Evolutionary conservation across 169 alveolate species (phyloP).

Genomic region (Plasmodium malariae): DNA sequence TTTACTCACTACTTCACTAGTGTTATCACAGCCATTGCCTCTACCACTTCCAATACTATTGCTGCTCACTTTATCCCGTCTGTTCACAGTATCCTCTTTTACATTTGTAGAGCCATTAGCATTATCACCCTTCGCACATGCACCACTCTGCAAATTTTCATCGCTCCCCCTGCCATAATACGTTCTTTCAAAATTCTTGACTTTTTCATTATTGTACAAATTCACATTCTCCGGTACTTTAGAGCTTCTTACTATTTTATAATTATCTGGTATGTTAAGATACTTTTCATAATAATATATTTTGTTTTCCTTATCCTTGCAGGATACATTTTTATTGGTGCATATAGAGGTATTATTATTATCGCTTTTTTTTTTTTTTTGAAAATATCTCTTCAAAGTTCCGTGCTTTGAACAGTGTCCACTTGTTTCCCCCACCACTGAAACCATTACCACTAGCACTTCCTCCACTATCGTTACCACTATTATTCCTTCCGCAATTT

Average conservation of each 20-base stretch:
- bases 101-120: neutral
- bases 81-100: neutral
- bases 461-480: too few relatives aligned
- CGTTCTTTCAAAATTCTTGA: neutral
- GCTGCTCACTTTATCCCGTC: neutral
- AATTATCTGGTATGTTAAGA: neutral
- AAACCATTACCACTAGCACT: too few relatives aligned
- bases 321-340: neutral
- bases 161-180: too few relatives aligned
- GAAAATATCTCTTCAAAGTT: too few relatives aligned
- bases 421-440: too few relatives aligned
- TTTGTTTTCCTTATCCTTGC: neutral
- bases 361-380: neutral
- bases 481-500: too few relatives aligned
- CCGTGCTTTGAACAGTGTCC: too few relatives aligned
- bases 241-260: neutral
- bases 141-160: too few relatives aligned
- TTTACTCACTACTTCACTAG: too few relatives aligned
- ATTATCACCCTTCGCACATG: neutral
- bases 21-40: too few relatives aligned
- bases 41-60: neutral
- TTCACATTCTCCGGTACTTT: neutral
- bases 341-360: neutral
- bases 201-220: neutral
- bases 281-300: neutral